Evolutionary conservation across 495 filamentous ascomycete genomes (phyloP).

Genomic region (Trichoderma asperelloides): DNA sequence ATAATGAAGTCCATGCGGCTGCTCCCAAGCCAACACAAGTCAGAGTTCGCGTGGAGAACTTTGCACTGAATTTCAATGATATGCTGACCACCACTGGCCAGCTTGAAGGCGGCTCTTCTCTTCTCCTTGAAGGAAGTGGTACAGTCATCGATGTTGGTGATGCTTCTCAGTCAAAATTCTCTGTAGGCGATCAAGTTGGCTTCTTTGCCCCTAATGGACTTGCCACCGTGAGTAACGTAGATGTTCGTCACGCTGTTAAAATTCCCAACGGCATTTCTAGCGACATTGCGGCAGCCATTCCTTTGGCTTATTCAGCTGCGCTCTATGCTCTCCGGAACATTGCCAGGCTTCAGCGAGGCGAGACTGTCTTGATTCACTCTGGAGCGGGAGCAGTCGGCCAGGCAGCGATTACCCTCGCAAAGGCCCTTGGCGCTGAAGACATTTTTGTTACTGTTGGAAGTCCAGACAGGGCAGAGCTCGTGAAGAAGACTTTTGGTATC

Average conservation of each 20-base stretch:
- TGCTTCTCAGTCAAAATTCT: neutral
- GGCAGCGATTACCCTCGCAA: slow-evolving; percentile 38
- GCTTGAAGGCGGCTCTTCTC: neutral
- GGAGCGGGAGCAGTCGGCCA: slow-evolving; percentile 43
- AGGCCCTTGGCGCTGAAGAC: slow-evolving; percentile 31
- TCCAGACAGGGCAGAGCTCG: slow-evolving; percentile 23
- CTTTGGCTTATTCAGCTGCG: slow-evolving; percentile 44
- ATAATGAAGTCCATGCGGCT: neutral
- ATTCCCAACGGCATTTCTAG: slow-evolving; percentile 25
- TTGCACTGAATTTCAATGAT: neutral
- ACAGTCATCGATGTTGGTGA: neutral
- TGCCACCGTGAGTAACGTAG: neutral
- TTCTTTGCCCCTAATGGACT: slow-evolving; percentile 1
- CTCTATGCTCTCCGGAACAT: slow-evolving; percentile 33
- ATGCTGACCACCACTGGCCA: neutral
- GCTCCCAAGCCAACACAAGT: neutral
- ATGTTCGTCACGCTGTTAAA: slow-evolving; percentile 15
- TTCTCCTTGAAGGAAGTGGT: neutral
- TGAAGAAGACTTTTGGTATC: slow-evolving; percentile 29
- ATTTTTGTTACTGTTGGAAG: slow-evolving; percentile 36
- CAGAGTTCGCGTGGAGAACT: neutral
- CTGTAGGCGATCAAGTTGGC: neutral
- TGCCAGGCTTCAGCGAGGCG: slow-evolving; percentile 22
- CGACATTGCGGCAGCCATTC: slow-evolving; percentile 34
- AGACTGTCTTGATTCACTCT: slow-evolving; percentile 43